A percentile compares a stretch with the other conserved stretches of the same genome.
These are phyloP conservation scores for Berberis vulgaris DNA, from an alignment of 164 flowering plant species.

Conservation along the genomic window DNA sequence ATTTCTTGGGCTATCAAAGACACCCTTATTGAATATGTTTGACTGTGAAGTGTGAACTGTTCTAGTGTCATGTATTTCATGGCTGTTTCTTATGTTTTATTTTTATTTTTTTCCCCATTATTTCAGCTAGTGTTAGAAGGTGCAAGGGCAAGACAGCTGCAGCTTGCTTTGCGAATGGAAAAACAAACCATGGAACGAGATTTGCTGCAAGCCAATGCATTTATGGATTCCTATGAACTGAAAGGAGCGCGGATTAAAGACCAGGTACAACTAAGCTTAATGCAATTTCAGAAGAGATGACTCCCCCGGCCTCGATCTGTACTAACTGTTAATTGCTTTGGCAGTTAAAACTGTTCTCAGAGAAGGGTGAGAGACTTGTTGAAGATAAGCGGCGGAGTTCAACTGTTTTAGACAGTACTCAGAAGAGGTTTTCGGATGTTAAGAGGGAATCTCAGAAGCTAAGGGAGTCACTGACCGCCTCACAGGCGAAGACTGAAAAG, in stretches of 20 bases:
- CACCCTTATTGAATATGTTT: background rate
- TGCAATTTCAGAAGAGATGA: background rate
- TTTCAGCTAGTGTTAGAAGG: slow-evolving; percentile 91
- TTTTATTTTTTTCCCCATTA: background rate
- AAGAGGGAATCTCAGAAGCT: slow-evolving; percentile 44
- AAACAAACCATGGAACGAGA: slow-evolving; percentile 46
- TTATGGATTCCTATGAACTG: slow-evolving; percentile 36
- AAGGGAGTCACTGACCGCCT: slow-evolving; percentile 43
- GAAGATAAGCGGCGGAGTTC: slow-evolving; percentile 57
- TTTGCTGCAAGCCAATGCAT: slow-evolving; percentile 46
- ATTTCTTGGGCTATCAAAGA: too few relatives aligned
- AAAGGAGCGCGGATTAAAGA: slow-evolving; percentile 66
- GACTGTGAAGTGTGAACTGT: background rate
- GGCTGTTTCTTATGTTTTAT: background rate
- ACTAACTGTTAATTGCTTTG: slow-evolving; percentile 8
- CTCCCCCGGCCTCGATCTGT: background rate
- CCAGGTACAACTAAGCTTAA: slow-evolving; percentile 42
- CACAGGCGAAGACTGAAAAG: slow-evolving; percentile 43
- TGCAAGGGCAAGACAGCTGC: slow-evolving; percentile 51
- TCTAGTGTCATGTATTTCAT: too few relatives aligned
- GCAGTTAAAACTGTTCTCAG: slow-evolving; percentile 64
- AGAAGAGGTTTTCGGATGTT: slow-evolving; percentile 50
- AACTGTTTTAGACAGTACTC: slow-evolving; percentile 36
- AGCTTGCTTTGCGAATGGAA: slow-evolving; percentile 43
- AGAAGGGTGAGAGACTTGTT: slow-evolving; percentile 55